phyloP scores from a whole-genome alignment of 768 basidiomycete species.

The Lentinus brumalis region DNA sequence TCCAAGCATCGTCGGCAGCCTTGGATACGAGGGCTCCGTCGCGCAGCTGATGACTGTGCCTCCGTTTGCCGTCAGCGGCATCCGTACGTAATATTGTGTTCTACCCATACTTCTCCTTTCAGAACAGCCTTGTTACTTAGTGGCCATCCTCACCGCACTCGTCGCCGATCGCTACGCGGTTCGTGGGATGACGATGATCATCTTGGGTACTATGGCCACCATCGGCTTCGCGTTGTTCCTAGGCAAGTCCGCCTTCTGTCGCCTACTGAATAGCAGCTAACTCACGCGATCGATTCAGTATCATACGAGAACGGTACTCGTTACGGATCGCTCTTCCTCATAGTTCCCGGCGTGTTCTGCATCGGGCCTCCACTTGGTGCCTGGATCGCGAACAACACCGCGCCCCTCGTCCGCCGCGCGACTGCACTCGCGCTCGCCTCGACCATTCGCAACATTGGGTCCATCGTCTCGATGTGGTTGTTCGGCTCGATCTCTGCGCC shows the following conservation, averaged over 20 bases:
- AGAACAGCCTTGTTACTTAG: constrained; percentile 20
- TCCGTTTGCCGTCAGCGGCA: constrained; percentile 33
- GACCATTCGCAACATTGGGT: constrained; percentile 60
- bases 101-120: not conserved
- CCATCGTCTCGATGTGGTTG: constrained; percentile 63
- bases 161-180: constrained; percentile 55
- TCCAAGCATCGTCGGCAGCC: constrained; percentile 28
- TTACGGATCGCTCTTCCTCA: constrained; percentile 60
- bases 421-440: constrained; percentile 61
- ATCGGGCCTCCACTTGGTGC: constrained; percentile 54
- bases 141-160: constrained; percentile 43
- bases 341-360: constrained; percentile 53
- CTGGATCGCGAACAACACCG: constrained; percentile 65
- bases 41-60: constrained; percentile 38
- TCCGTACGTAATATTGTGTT: constrained; percentile 15
- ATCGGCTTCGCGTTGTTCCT: constrained; percentile 60
- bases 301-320: constrained; percentile 42
- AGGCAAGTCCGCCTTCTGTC: constrained; percentile 34
- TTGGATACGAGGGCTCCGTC: constrained; percentile 29
- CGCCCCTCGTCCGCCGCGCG: constrained; percentile 57
- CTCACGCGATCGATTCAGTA: not conserved
- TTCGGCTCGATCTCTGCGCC: constrained; percentile 50
- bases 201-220: constrained; percentile 43
- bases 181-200: constrained; percentile 49
- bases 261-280: not conserved